Evolutionary conservation across 2,329 filamentous ascomycete genomes (phyloP), one percentile per base, ranked within the genome.

Genomic region (Fusarium sp.): DNA sequence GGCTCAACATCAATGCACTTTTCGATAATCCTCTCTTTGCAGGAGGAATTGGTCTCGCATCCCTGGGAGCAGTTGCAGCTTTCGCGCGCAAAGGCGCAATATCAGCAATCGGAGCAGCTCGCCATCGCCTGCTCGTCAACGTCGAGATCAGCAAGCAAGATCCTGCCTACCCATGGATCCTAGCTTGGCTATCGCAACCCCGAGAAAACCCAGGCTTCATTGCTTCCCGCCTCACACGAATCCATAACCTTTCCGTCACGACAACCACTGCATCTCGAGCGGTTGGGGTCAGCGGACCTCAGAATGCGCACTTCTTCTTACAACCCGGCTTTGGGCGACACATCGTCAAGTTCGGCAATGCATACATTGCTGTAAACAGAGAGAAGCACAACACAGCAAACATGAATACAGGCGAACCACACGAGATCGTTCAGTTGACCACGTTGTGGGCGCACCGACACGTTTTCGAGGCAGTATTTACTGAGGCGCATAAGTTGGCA

Each of bases 91-190:
- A 91, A 75, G 92, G 92, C 32, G 78, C 91, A 60, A 87, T 94
- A 62, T 84, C 89, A 72, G 89, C 89, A 54, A 89, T 90, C n/a
- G 86, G 87, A 42, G 84, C 96, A 56, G 81, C 97, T 59, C 91
- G 93, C 48, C 89, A 91, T 52, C 92, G 95, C 47, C 88, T 99
- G 81, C 89, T 99, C 28, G 93, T 98, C 73, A 94, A 97, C 74
- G 89, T 99, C 73, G 96, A 99, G 79, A 97, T 99, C 78, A 95
- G 92, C 78, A 92, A 93, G 76, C 92, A 95, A 73, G 96, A 99
- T 80, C 89, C 93, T 43, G 94, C 95, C 3, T 99, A 98, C 77
- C 89, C 89, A 39, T 98, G 94, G 95, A 89, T 99, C 40, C 85
- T 99, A 11, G 90, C 94, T 68, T 99, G 96, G 94, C 91, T 99